Evolutionary conservation across 345 rosid species (phyloP), one percentile per base, ranked within the genome.

Genomic region (Gossypium thurberi): DNA sequence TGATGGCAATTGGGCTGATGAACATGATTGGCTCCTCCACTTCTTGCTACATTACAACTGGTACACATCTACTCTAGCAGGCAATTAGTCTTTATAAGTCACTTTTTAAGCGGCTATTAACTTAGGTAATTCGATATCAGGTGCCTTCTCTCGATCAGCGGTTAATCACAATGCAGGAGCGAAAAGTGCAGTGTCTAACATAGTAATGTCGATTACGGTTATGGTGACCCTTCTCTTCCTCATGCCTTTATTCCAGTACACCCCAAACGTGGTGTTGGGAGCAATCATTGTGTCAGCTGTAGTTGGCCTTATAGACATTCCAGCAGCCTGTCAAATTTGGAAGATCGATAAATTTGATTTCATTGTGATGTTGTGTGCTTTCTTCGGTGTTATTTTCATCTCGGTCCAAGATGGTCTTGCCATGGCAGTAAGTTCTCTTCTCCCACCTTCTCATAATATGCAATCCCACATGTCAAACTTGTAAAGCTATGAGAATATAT

Each of bases 1-100:
- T 95, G 98, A 88, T 95, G 69, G 99, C 99, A 4, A 90, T 92
- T 68, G 99, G 99, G 50, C 40, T 90, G 40, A 95, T 95, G 99
- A 95, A 95, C 85, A 86, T 92, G 11, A 86, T 90, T 50, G 99
- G 99, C 76, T 92, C 98, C 62, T 80, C 96, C 65, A 95, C 98
- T 72, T 95, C 99, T 14, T 95, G 99, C 79, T 95, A 92, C 67
- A 86, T 95, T 37, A 95, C 99, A 43, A 86, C 93, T 66, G 96
- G 94, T 84, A 44, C 47, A 56, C 20, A 57, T 57, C 57, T 70
- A 8, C 43, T 75, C 23, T 40, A 15, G 23, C 28, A 37, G 52
- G 33, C n/a, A 17, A 18, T 15, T 40, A 62, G 6, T 62, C 67
- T 6, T 13, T 46, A 3, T 3, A 37, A 37, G 67, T n/a, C 33